phyloP scores from a whole-genome alignment of 345 rosid species.

The Eucalyptus camaldulensis region DNA sequence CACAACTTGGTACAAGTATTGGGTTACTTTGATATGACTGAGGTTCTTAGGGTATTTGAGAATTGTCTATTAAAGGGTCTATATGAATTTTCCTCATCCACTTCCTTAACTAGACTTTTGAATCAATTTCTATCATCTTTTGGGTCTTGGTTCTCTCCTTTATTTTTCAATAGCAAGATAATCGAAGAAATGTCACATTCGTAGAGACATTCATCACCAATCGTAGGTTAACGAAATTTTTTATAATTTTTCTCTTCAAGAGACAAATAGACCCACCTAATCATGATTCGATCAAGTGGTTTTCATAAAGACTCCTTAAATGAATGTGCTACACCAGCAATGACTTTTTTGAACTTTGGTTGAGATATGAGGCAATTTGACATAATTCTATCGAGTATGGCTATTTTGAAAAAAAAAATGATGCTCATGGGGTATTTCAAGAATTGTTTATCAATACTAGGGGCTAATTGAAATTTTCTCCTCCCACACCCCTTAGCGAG shows the following conservation, averaged over 20 bases:
- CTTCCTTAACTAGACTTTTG: not conserved
- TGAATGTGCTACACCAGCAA: not conserved
- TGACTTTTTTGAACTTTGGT: not conserved
- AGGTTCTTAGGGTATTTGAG: not conserved
- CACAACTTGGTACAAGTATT: not conserved
- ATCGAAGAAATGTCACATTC: not conserved
- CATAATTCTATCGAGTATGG: not conserved
- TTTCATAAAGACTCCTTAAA: not conserved
- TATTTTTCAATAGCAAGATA: not conserved
- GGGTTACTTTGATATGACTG: not conserved
- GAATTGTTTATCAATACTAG: not conserved
- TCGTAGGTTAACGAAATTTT: rapidly evolving
- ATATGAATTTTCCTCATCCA: not conserved
- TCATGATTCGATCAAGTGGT: not conserved
- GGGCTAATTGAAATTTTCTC: not conserved
- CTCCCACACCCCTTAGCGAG: not conserved
- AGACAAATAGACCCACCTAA: not conserved
- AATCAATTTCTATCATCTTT: not conserved
- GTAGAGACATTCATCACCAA: not conserved
- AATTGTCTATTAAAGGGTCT: not conserved
- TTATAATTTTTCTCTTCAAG: not conserved
- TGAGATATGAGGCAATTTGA: not conserved
- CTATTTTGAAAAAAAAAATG: not conserved
- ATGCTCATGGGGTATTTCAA: not conserved
- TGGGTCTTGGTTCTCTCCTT: not conserved